A percentile compares a stretch with the other conserved stretches of the same genome.
phyloP scores from a whole-genome alignment of 2,329 filamentous ascomycete genomes.

The Aspergillus cejpii region DNA sequence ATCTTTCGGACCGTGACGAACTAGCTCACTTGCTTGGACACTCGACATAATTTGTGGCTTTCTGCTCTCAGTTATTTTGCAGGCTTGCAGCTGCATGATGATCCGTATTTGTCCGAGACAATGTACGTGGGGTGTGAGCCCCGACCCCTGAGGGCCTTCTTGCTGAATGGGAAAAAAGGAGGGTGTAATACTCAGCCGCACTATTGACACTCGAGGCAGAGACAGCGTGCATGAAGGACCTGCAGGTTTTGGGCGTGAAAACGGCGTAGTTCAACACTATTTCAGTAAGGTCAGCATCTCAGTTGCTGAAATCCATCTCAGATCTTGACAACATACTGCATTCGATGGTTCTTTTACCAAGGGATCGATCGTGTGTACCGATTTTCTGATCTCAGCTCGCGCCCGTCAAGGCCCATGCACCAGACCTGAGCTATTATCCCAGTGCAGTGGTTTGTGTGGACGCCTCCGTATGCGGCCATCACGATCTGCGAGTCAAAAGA shows the following conservation, averaged over 20 bases:
- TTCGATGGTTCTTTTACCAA: conserved; percentile 12
- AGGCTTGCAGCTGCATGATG: conserved; percentile 19
- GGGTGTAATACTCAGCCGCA: conserved; percentile 16
- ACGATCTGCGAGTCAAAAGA: conserved; percentile 21
- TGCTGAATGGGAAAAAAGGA: conserved; percentile 1
- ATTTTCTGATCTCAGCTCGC: conserved; percentile 7
- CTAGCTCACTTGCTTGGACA: neutral
- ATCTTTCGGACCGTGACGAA: neutral
- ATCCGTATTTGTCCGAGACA: conserved; percentile 13
- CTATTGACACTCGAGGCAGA: conserved; percentile 3
- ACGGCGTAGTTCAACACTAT: conserved; percentile 18
- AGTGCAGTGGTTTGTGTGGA: conserved; percentile 10
- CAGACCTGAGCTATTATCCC: conserved; percentile 10
- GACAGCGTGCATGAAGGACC: conserved; percentile 11
- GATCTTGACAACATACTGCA: conserved; percentile 10
- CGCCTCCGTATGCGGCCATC: conserved; percentile 12
- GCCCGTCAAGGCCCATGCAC: conserved; percentile 6
- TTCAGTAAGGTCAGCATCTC: conserved; percentile 21
- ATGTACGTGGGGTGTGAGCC: conserved; percentile 10
- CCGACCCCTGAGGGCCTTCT: conserved; percentile 1
- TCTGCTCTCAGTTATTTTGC: conserved; percentile 15
- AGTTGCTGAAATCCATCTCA: conserved; percentile 11
- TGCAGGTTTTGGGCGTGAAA: conserved; percentile 12
- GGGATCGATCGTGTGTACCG: conserved; percentile 12
- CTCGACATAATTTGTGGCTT: conserved; percentile 3